Evolutionary conservation across 1,284 basidiomycete species (phyloP), one percentile per base, ranked within the genome.

Genomic region (Mycena citricolor): DNA sequence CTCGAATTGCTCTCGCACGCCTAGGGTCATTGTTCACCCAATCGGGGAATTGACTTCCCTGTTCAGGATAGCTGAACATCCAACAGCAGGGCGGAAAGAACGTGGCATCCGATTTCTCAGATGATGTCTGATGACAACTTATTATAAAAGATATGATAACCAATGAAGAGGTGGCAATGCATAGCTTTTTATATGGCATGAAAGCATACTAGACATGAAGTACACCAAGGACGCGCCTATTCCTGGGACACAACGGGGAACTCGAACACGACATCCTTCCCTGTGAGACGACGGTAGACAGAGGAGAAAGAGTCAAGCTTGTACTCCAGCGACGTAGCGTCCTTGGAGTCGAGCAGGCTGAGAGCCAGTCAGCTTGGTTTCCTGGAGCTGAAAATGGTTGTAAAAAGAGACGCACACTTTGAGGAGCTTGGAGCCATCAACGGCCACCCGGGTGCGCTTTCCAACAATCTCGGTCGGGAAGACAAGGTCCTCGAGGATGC

Each of bases 401-500:
- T 36, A 52, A 23, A 29, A 35, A 41, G 12, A 26, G 39, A 84
- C 92, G 57, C 77, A 95, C 93, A 95, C 93, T 83, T 92, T 91
- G 66, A 94, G 77, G 54, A 94, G 76, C 76, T 94, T 95, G 61
- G 86, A 85, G 59, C 94, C 94, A 61, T 97, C 94, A 51, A 87
- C 83, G 42, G 81, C 79, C 54, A 95, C 83, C 59, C 95, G 89
- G 60, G 91, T 95, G 69, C 97, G 79, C 87, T 98, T 98, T 64
- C 94, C 97, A 57, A 94, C 89, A 69, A 99, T 99, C 78, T 98
- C 97, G 31, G 93, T 94, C 57, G 97, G 97, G 85, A 85, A 97
- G 50, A 99, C 95, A 54, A 99, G 89, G 73, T 99, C 97, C 73
- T 98, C 97, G 57, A 99, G 83, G 65, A 98, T 95, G 74, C 86